A percentile compares a stretch with the other conserved stretches of the same genome.
These are phyloP conservation scores for Tarenaya hassleriana DNA, from an alignment of 345 rosid genomes.

Conservation along the genomic window DNA sequence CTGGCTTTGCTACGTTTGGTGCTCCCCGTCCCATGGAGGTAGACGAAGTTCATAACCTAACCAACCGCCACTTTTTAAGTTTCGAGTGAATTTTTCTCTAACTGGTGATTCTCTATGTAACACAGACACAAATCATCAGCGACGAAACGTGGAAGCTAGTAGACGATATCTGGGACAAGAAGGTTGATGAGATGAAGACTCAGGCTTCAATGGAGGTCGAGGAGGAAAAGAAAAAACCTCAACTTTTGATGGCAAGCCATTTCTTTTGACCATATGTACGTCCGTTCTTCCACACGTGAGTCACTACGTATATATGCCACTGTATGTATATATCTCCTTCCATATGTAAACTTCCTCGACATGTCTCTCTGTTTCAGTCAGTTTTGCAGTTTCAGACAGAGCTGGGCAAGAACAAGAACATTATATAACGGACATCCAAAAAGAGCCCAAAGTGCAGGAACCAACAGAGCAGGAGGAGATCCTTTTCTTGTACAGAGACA, in stretches of 20 bases:
- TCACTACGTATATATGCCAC: too few relatives aligned
- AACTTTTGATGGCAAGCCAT: slow-evolving; percentile 82
- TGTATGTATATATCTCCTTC: too few relatives aligned
- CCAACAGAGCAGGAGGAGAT: too few relatives aligned
- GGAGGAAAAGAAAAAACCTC: slow-evolving; percentile 68
- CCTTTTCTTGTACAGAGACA: too few relatives aligned
- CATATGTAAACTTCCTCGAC: too few relatives aligned
- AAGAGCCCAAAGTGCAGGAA: too few relatives aligned
- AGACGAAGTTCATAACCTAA: slow-evolving; percentile 8
- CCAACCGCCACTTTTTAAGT: not conserved
- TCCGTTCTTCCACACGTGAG: not conserved
- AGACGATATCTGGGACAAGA: slow-evolving; percentile 69
- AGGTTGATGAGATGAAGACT: slow-evolving; percentile 58
- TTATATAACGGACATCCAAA: too few relatives aligned
- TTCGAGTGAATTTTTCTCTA: too few relatives aligned
- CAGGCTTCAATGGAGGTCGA: slow-evolving; percentile 56
- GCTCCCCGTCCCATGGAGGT: slow-evolving; percentile 91
- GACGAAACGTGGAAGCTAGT: slow-evolving; percentile 90
- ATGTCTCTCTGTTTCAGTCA: too few relatives aligned
- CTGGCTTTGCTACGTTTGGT: slow-evolving; percentile 87
- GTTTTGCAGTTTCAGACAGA: too few relatives aligned
- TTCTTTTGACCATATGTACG: slow-evolving; percentile 41
- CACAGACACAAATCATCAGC: slow-evolving; percentile 68
- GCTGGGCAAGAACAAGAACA: too few relatives aligned
- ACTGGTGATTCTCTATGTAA: slow-evolving; percentile 10